A percentile compares a stretch with the other conserved stretches of the same genome.
phyloP scores from a whole-genome alignment of 78 protist genomes.

The Dictyostelium intermedium region DNA sequence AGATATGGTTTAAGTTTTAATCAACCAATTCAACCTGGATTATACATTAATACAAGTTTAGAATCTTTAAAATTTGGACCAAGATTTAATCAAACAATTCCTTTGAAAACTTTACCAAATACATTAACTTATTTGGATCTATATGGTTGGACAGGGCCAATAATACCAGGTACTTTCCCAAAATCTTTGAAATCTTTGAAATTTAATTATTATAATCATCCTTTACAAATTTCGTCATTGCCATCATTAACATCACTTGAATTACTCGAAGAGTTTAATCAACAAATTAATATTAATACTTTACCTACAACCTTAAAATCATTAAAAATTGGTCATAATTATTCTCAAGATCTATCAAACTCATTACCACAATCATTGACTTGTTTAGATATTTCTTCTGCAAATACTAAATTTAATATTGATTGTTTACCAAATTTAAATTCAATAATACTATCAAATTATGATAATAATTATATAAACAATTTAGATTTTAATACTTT shows the following conservation, averaged over 20 bases:
- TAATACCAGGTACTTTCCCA: background rate
- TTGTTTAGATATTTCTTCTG: background rate
- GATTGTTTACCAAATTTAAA: background rate
- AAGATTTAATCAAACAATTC: background rate
- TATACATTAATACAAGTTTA: background rate
- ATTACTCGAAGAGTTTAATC: background rate
- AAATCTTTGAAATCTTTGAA: background rate
- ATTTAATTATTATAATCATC: background rate
- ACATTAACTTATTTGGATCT: background rate
- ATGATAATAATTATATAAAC: background rate
- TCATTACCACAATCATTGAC: background rate
- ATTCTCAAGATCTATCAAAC: background rate
- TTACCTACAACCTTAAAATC: background rate
- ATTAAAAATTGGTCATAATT: background rate
- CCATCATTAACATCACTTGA: background rate
- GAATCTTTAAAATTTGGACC: background rate
- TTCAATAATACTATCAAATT: background rate
- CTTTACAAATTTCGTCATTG: background rate
- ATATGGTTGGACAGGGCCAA: background rate
- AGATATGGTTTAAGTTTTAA: background rate
- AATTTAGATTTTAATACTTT: background rate
- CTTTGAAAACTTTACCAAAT: background rate
- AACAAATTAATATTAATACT: background rate
- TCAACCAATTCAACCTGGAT: background rate
- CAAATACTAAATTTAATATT: background rate